Conservation (phyloP, 208 protist species). For the Polymyxa betae region DNA sequence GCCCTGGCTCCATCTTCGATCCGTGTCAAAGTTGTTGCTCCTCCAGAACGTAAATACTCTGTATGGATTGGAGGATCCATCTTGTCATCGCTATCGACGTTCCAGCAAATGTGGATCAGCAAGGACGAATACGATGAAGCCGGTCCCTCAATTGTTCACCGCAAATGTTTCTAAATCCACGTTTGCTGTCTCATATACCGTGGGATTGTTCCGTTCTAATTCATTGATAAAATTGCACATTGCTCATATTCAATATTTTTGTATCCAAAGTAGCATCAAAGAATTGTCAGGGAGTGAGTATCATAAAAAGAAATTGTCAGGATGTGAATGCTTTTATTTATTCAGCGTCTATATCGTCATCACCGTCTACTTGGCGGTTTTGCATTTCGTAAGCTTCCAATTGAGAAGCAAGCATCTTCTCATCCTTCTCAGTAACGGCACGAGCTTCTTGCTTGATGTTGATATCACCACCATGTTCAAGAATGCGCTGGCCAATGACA, state of each 20-base stretch:
- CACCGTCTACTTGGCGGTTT: slow-evolving; percentile 44
- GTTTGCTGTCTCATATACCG: no score
- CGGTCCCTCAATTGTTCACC: slow-evolving; percentile 68
- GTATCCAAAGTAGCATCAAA: no score
- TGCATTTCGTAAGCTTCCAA: slow-evolving; percentile 51
- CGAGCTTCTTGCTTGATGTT: slow-evolving; percentile 83
- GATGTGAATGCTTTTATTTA: no score
- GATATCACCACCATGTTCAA: slow-evolving; percentile 75
- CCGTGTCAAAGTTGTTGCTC: slow-evolving; percentile 70
- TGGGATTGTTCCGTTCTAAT: no score
- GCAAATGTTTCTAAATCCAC: slow-evolving; percentile 69
- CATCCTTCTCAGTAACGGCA: slow-evolving; percentile 75
- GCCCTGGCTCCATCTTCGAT: slow-evolving; percentile 68
- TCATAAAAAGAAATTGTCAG: no score
- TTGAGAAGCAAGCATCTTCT: slow-evolving; percentile 67
- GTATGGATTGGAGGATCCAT: slow-evolving; percentile 73
- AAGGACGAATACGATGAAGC: slow-evolving; percentile 72
- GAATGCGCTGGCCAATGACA: slow-evolving; percentile 73
- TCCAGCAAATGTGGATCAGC: slow-evolving; percentile 71
- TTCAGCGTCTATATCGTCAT: slow-evolving; percentile 47
- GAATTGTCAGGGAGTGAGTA: no score
- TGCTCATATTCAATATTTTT: no score
- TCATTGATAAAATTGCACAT: no score
- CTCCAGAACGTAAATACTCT: slow-evolving; percentile 83
- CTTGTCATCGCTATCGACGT: slow-evolving; percentile 64